phyloP scores from a whole-genome alignment of 1,139 yeast species.

The Scheffersomyces cryptocercus region DNA sequence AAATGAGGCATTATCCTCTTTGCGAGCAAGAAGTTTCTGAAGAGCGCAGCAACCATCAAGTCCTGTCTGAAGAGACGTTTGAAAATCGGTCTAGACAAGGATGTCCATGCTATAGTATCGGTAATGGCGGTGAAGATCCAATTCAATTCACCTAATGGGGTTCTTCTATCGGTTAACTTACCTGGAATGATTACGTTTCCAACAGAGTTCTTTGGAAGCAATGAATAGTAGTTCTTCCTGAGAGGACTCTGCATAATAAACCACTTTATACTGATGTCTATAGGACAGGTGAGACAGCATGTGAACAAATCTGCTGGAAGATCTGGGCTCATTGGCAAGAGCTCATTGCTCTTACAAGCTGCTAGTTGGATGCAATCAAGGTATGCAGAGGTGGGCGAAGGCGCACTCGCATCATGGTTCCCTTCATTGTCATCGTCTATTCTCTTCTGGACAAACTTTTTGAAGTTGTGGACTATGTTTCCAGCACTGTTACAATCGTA shows the following conservation, averaged over 20 bases:
- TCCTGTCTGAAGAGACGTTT: slow-evolving; percentile 92
- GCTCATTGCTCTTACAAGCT: slow-evolving; percentile 85
- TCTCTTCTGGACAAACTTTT: slow-evolving; percentile 86
- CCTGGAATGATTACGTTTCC: slow-evolving; percentile 84
- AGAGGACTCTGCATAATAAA: slow-evolving; percentile 83
- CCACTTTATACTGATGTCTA: slow-evolving; percentile 91
- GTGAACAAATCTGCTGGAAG: slow-evolving; percentile 96
- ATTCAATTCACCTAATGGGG: slow-evolving; percentile 93
- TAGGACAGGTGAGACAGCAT: slow-evolving; percentile 93
- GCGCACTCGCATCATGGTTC: slow-evolving; percentile 63
- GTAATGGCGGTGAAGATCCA: slow-evolving; percentile 99
- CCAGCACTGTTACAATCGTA: slow-evolving; percentile 97
- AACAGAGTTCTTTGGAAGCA: slow-evolving; percentile 49
- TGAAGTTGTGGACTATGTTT: slow-evolving; percentile 85
- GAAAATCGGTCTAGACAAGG: slow-evolving; percentile 83
- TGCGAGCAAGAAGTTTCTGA: slow-evolving; percentile 87
- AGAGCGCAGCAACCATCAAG: slow-evolving; percentile 93
- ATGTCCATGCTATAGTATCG: slow-evolving; percentile 97
- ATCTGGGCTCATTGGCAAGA: slow-evolving; percentile 90
- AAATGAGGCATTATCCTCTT: slow-evolving; percentile 92
- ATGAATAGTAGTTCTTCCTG: slow-evolving; percentile 55
- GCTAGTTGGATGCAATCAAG: slow-evolving; percentile 92
- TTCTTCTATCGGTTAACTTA: slow-evolving; percentile 84
- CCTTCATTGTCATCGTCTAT: slow-evolving; percentile 84
- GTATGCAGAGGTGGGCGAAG: slow-evolving; percentile 69